These are phyloP conservation scores for Collybiopsis luxurians DNA, from an alignment of 768 basidiomycete species.

Conservation along the genomic window DNA sequence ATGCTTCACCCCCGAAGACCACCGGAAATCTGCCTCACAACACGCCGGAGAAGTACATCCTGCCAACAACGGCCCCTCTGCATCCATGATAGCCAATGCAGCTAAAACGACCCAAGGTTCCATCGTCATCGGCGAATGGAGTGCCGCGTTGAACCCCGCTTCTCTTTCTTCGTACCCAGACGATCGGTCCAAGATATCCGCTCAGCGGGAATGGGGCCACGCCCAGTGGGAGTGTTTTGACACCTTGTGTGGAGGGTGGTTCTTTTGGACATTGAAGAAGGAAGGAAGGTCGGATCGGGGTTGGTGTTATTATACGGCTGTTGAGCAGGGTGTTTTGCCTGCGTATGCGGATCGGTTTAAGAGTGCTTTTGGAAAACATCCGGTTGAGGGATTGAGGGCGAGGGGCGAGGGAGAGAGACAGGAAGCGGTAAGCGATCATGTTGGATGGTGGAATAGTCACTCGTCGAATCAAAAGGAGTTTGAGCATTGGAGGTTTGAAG, in stretches of 20 bases:
- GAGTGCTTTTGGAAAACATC: background rate
- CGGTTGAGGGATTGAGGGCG: background rate
- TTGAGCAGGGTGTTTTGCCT: constrained; percentile 61
- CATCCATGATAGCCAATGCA: constrained; percentile 24
- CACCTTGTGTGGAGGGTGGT: constrained; percentile 64
- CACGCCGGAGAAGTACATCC: constrained; percentile 31
- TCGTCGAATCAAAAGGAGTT: constrained; percentile 52
- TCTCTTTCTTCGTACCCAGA: constrained; percentile 40
- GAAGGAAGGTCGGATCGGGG: constrained; percentile 61
- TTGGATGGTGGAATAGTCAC: constrained; percentile 34
- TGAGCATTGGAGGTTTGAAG: constrained; percentile 64
- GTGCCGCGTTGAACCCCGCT: constrained; percentile 67
- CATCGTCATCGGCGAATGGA: constrained; percentile 78
- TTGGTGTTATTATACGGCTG: constrained; percentile 71
- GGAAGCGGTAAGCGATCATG: constrained; percentile 29
- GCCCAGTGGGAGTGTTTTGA: constrained; percentile 72
- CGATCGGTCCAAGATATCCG: constrained; percentile 32
- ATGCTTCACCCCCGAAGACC: constrained; percentile 68
- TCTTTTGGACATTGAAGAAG: constrained; percentile 87
- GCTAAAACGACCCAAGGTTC: constrained; percentile 36
- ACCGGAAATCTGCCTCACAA: constrained; percentile 44
- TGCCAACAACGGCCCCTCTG: background rate
- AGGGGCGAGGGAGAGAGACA: background rate
- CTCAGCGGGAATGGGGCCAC: constrained; percentile 47
- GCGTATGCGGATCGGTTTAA: constrained; percentile 12